Evolutionary conservation across 176 grass and related monocot genomes (phyloP), one percentile per base, ranked within the genome.

Genomic region (Paspalum vaginatum): DNA sequence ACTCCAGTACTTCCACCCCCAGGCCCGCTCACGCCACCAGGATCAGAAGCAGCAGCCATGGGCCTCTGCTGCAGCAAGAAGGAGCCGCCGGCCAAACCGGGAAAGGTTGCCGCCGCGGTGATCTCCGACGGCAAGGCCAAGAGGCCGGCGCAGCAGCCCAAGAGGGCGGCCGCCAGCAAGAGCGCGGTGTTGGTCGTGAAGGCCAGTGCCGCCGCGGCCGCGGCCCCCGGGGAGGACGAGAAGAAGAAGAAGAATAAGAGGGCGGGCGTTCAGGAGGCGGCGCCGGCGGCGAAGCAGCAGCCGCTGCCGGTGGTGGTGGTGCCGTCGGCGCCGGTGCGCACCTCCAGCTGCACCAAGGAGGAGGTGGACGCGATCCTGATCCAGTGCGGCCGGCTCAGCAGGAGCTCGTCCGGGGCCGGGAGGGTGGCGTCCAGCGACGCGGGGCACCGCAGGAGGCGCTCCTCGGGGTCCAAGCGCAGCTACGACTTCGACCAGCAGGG

Each of bases 41-140:
- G 40, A 9, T 10, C 9, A 6, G 47, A 24, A 40, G 32, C 7
- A 32, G 32, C 66, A 8, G 70, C 72, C 87, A 97, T 97, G 94
- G 94, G 94, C 4, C 82, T 94, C 81, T 97, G 94, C 77, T 92
- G 82, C 70, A 97, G 94, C 87, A 97, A 90, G 91, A 91, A 91
- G 52, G 76, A 69, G 75, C 50, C 39, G 16, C 50, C 32, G 66
- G 21, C 56, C 84, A 13, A 17, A 5, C 47, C 46, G 15, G 58
- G 32, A 32, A 32, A 32, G 32, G 32, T 32, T 32, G 32, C 32
- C 32, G 32, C 32, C 32, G 32, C 32, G 32, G 32, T 32, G 81
- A 12, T 62, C 9, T 32, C 45, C 9, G 75, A 78, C n/a, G 73
- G 72, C 13, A 83, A 83, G 66, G 48, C 47, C 57, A 83, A 72